phyloP scores from a whole-genome alignment of 108 stramenopile genomes.

The Stephanodiscus triporus region DNA sequence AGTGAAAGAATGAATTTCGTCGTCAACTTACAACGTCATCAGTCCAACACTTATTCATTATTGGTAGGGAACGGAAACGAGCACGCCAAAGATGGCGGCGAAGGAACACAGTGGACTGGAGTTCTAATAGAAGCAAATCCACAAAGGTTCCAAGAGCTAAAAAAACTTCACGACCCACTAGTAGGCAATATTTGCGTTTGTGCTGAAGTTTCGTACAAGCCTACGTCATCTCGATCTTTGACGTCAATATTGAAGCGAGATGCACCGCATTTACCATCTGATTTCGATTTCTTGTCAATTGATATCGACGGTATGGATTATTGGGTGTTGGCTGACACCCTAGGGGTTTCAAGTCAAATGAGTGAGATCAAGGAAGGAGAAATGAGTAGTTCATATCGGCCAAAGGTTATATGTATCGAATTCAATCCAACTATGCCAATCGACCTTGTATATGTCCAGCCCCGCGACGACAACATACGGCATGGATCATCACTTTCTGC shows the following conservation, averaged over 20 bases:
- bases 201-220: conserved; percentile 33
- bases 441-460: conserved; percentile 77
- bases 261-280: conserved; percentile 39
- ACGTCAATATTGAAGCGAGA: conserved; percentile 8
- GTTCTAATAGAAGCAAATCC: conserved; percentile 80
- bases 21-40: no score
- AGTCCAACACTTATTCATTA: conserved; percentile 71
- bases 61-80: conserved; percentile 22
- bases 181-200: conserved; percentile 55
- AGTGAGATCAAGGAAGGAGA: background rate
- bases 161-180: conserved; percentile 52
- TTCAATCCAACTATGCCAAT: conserved; percentile 87
- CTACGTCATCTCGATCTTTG: conserved; percentile 21
- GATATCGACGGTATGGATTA: conserved; percentile 87
- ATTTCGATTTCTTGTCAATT: conserved; percentile 59
- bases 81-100: background rate
- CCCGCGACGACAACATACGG: conserved; percentile 49
- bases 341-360: no score
- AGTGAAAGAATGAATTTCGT: no score
- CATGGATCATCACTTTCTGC: conserved; percentile 80
- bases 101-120: conserved; percentile 56
- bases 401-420: conserved; percentile 76
- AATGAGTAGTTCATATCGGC: conserved; percentile 26
- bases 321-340: conserved; percentile 53
- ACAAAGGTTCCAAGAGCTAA: conserved; percentile 52